Evolutionary conservation across 1,284 basidiomycete genomes (phyloP).

Genomic region (Pseudozyma hubeiensis): DNA sequence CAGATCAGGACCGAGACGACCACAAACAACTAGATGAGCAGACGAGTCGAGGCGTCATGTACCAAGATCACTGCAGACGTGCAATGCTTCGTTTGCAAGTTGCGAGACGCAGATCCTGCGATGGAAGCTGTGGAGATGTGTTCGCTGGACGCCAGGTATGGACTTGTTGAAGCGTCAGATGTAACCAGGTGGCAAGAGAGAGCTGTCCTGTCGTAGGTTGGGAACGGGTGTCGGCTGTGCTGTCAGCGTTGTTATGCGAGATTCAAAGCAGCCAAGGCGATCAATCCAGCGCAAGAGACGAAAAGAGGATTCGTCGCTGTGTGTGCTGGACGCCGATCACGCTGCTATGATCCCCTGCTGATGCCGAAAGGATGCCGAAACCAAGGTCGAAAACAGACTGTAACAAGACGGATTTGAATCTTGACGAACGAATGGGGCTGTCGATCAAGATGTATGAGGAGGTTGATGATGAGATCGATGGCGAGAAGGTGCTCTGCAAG

Average conservation of each 20-base stretch:
- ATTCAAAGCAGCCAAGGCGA: no score
- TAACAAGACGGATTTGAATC: slow-evolving; percentile 6
- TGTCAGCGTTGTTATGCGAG: no score
- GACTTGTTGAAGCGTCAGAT: background rate
- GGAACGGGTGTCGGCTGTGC: no score
- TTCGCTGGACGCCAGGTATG: background rate
- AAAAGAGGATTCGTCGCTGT: background rate
- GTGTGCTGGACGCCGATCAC: background rate
- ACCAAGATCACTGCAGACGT: slow-evolving; percentile 12
- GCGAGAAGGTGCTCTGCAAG: background rate
- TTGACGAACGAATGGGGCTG: slow-evolving; percentile 11
- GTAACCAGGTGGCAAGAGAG: background rate
- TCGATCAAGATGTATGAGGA: slow-evolving; percentile 1
- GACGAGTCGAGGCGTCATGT: slow-evolving; percentile 22
- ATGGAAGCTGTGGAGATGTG: slow-evolving; percentile 2
- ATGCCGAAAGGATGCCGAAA: slow-evolving; percentile 19
- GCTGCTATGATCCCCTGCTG: slow-evolving; percentile 2
- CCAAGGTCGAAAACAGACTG: slow-evolving; percentile 4
- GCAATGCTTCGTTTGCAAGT: slow-evolving; percentile 1
- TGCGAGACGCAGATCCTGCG: slow-evolving; percentile 13
- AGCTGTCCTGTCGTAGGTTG: no score
- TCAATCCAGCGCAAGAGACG: no score
- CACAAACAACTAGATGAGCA: slow-evolving; percentile 13
- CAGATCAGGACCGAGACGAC: slow-evolving; percentile 18
- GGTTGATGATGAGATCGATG: slow-evolving; percentile 5